Percentiles rank a stretch among this genome's conserved stretches.
Evolutionary conservation across 495 filamentous ascomycete species (phyloP).

Genomic region (Aspergillus sclerotiicarbonarius): DNA sequence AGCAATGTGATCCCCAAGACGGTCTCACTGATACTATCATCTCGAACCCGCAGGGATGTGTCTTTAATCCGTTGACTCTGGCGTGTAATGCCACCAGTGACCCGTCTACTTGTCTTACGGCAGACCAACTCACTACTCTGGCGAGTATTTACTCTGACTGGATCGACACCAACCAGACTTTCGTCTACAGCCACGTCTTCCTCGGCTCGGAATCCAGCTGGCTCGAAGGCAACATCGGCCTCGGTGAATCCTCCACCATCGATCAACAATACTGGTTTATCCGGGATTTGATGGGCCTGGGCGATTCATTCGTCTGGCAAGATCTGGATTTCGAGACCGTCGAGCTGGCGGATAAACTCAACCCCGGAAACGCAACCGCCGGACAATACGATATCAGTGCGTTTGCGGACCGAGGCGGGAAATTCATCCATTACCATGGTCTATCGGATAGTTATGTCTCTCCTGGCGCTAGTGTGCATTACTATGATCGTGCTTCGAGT

Average conservation of each 20-base stretch:
- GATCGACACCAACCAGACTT: slow-evolving; percentile 28
- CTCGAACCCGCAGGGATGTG: slow-evolving; percentile 47
- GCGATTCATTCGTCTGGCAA: slow-evolving; percentile 6
- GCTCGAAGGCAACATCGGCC: slow-evolving; percentile 1
- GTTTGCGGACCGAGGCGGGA: slow-evolving; percentile 49
- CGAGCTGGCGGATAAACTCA: slow-evolving; percentile 29
- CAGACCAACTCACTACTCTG: slow-evolving; percentile 47
- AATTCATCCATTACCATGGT: slow-evolving; percentile 56
- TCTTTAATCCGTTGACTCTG: slow-evolving; percentile 41
- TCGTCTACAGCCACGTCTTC: slow-evolving; percentile 16
- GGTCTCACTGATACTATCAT: slow-evolving; percentile 56
- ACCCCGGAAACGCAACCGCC: slow-evolving; percentile 39
- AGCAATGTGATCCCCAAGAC: slow-evolving; percentile 56
- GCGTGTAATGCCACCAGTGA: slow-evolving; percentile 33
- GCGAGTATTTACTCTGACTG: slow-evolving; percentile 46
- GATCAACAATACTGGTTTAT: slow-evolving; percentile 8
- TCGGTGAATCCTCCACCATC: slow-evolving; percentile 1
- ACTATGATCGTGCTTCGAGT: slow-evolving; percentile 11
- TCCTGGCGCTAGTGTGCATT: slow-evolving; percentile 13
- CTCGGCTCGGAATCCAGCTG: slow-evolving; percentile 5
- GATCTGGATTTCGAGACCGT: slow-evolving; percentile 15
- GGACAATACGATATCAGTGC: slow-evolving; percentile 44
- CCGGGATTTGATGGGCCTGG: slow-evolving; percentile 14
- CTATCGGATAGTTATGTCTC: slow-evolving; percentile 35
- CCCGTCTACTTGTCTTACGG: slow-evolving; percentile 42